Base-by-base conservation (phyloP, 2,329 filamentous ascomycete species). In the Magnaporthiopsis incrustans region DNA sequence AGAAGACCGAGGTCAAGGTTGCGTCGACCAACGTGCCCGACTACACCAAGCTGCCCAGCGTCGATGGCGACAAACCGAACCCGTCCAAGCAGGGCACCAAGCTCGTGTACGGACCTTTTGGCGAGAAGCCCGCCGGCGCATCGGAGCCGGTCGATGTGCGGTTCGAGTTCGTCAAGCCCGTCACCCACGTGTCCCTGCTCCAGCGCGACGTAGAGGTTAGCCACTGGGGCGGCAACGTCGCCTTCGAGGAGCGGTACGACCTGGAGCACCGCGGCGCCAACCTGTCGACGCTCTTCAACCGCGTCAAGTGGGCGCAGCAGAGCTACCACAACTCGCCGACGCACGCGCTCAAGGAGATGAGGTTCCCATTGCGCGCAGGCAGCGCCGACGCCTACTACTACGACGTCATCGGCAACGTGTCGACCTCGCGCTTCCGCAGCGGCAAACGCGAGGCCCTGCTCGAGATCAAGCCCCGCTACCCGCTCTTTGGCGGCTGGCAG, bases 401-500 rank as follows among this genome's bases (percentile, higher is more conserved):
- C 62, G 95, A 99, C 74, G 90, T 92, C 70, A 96, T 99, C 72
- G 95, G 95, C 69, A 99, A 99, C 73, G 92, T 99, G 35, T 96
- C 93, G 33, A 99, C 95, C 0, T 97, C 92, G 64, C 85, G 85
- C 67, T 99, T 96, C 83, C 85, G 93, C 67, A 86, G 82, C 69
- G 90, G 86, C 74, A 85, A 83, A 73, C 87, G 89, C 27, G 90
- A 94, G 76, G 89, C 91, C n/a, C 79, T 89, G 57, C 84, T 99
- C 33, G 93, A 97, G 76, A 82, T 97, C 67, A 95, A 93, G 81
- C 95, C 95, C 26, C 87, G 95, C 63, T 99, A 96, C 76, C 95
- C 95, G n/a, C 76, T 99, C 30, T 99, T 97, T 71, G 95, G 95
- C 66, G 92, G 91, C 66, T 99, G 95, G 95, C 97, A 96, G 77